A percentile compares a stretch with the other conserved stretches of the same genome.
Evolutionary conservation across 176 grass and related monocot genomes (phyloP).

Genomic region (Paspalum vaginatum): DNA sequence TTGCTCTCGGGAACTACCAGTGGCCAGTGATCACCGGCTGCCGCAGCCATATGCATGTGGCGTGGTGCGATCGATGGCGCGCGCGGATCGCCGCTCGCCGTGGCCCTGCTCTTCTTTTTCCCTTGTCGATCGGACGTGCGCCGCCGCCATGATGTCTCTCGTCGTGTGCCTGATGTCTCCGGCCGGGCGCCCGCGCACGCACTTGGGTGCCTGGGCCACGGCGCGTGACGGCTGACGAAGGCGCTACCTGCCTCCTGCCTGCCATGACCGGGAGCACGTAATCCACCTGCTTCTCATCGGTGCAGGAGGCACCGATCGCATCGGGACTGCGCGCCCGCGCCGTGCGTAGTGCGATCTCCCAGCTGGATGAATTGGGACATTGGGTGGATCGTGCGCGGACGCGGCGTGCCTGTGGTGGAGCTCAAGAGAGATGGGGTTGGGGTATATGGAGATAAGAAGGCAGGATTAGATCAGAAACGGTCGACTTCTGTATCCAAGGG

Average conservation of each 20-base stretch:
- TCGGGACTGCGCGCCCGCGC: too few relatives aligned
- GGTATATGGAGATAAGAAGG: too few relatives aligned
- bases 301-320: not conserved
- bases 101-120: not conserved
- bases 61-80: too few relatives aligned
- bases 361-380: too few relatives aligned
- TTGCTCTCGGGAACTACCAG: too few relatives aligned
- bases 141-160: not conserved
- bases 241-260: too few relatives aligned
- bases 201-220: not conserved
- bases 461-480: too few relatives aligned
- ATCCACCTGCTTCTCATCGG: not conserved
- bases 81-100: not conserved
- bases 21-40: too few relatives aligned
- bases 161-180: not conserved
- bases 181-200: not conserved
- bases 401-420: not conserved
- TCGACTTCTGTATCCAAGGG: too few relatives aligned
- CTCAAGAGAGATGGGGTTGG: too few relatives aligned
- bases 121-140: not conserved
- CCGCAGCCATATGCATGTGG: too few relatives aligned
- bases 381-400: not conserved
- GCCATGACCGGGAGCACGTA: not conserved
- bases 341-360: slow-evolving; percentile 17
- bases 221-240: too few relatives aligned